Base-by-base conservation (phyloP, 257 asterid species). In the Primulina huaijiensis region DNA sequence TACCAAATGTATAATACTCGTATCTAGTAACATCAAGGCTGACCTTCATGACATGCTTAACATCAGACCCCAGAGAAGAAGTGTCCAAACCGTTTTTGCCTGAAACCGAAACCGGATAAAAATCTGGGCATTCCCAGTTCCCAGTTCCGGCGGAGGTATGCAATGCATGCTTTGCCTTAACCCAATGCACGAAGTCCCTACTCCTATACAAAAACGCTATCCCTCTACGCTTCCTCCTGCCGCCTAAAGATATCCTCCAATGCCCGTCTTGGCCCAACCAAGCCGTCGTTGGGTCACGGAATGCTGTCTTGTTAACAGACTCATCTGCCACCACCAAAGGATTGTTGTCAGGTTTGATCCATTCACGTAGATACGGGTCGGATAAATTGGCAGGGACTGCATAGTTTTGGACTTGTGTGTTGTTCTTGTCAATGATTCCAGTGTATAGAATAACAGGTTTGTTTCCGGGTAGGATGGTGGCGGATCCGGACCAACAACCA, bases 401-500 rank as follows among this genome's bases (percentile, higher is more conserved):
- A 16, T 86, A 80, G 76, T 89, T 89, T 72, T 92, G 96, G 29
- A 89, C 92, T 21, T 92, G 95, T 0, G 78, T 82, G 4, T 68
- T 66, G 23, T 82, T 67, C 5, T 9, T 1, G 64, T 87, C 90
- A 0, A 79, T 65, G 2, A 66, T 52, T 12, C 97, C 97, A 1
- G 96, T 92, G 87, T 92, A 92, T 64, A 89, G 73, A 60, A 90
- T 85, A 16, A 85, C 57, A 16, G 95, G 95, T 66, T 79, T 79
- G 81, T 84, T 85, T 4, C 84, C 92, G 0, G 92, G 91, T 12
- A 90, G 86, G 65, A 90, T 30, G 0, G 98, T 88, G 72, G 95
- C 88, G 0, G 97, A 92, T 1, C 97, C 98, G 14, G 96, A 86
- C 89, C 90, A 90, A 40, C 91, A 83, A 0, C 95, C 97, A 35